Evolutionary conservation across 192 early-diverging fungal genomes (phyloP), one percentile per base, ranked within the genome.

Genomic region (Globomyces pollinis-pini): DNA sequence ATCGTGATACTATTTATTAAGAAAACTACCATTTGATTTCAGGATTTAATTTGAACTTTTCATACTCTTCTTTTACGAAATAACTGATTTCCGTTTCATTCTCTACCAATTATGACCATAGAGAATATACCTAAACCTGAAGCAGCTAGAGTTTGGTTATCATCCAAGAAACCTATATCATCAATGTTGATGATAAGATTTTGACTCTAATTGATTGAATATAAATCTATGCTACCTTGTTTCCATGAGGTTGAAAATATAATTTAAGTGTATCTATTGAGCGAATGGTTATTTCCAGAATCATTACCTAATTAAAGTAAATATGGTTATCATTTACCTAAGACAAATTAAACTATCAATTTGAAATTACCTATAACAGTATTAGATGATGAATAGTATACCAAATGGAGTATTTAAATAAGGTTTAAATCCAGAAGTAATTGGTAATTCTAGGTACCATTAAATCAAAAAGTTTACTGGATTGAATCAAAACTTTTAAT

Each of bases 101-200:
- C 31, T 62, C 76, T 33, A 71, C 16, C n/a, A n/a, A n/a, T n/a
- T n/a, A n/a, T n/a, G n/a, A 49, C 34, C 34, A 32, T 12, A 21
- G 11, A 3, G n/a, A 38, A 34, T 61, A 56, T 76, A 88, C 86
- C 87, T 31, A 89, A 67, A 3, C 84, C 84, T 5, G 62, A 72
- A 39, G 72, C 69, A 9, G 83, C 66, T 29, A 80, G 71, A 18
- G 74, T 72, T 13, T 67, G 62, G 32, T 81, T 75, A 60, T 88
- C 76, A 23, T 63, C 62, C 56, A 91, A 75, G 57, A 72, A 76
- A 2, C 79, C 75, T 35, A 89, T 79, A 47, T 91, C 73, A 24
- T 89, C 89, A 39, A 88, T 63, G 62, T 94, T 94, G 66, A 94
- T 91, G 39, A 90, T 86, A 43, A 94, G 73, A 65, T 91, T 90